Percentiles rank a stretch among this genome's conserved stretches.
These are phyloP conservation scores for Hypoxylon sp. DNA, from an alignment of 2,329 filamentous ascomycete genomes.

Conservation along the genomic window DNA sequence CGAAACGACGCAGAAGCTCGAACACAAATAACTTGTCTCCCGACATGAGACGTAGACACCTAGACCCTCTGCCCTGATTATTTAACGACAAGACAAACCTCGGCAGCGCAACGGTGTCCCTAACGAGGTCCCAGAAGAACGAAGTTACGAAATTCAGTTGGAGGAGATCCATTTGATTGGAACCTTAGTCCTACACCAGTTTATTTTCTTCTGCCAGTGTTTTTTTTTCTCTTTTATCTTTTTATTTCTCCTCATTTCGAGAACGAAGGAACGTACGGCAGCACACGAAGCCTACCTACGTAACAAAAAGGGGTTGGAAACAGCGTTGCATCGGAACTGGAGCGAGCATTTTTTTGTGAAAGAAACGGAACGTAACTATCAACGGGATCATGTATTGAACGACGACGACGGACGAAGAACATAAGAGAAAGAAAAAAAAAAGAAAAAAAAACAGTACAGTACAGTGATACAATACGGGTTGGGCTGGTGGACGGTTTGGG, in stretches of 20 bases:
- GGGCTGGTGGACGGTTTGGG: slow-evolving; percentile 8
- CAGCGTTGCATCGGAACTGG: slow-evolving; percentile 36
- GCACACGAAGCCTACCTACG: slow-evolving; percentile 11
- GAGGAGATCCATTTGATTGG: slow-evolving; percentile 3
- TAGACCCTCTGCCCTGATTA: slow-evolving; percentile 51
- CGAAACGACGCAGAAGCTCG: slow-evolving; percentile 69
- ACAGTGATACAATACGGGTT: slow-evolving; percentile 17
- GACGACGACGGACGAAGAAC: slow-evolving; percentile 10
- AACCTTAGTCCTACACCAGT: background rate
- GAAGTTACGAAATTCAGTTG: slow-evolving; percentile 12
- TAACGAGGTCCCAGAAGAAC: slow-evolving; percentile 16
- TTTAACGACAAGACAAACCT: too few species aligned
- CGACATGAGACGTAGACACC: slow-evolving; percentile 63
- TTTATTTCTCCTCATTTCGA: slow-evolving; percentile 8
- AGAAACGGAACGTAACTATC: slow-evolving; percentile 15
- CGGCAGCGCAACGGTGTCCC: too few species aligned
- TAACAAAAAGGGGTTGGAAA: slow-evolving; percentile 6
- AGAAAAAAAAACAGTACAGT: background rate
- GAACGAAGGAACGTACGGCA: slow-evolving; percentile 17
- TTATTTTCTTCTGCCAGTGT: slow-evolving; percentile 6
- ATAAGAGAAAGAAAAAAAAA: background rate
- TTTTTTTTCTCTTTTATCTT: slow-evolving; percentile 31
- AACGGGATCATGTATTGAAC: slow-evolving; percentile 29
- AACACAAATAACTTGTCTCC: slow-evolving; percentile 59
- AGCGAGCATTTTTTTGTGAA: slow-evolving; percentile 39